Percentiles rank a stretch among this genome's conserved stretches.
These are phyloP conservation scores for Groenewaldozyma salmanticensis DNA, from an alignment of 805 yeast genomes.

Conservation along the genomic window DNA sequence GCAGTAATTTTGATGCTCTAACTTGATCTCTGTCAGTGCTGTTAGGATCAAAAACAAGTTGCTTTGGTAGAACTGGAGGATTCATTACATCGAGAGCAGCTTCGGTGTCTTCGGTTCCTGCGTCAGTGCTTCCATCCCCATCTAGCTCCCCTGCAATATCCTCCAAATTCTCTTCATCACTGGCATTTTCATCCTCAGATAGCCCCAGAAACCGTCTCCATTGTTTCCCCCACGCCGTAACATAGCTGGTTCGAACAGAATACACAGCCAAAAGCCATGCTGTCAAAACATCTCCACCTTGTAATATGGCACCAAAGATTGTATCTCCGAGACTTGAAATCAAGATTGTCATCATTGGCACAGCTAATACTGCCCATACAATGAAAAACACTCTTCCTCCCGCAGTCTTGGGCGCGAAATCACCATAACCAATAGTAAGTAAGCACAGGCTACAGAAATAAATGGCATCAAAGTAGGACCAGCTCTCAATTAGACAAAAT, in stretches of 20 bases:
- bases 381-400: conserved; percentile 69
- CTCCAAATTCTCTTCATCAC: conserved; percentile 1
- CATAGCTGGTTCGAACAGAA: conserved; percentile 3
- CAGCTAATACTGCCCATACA: conserved; percentile 72
- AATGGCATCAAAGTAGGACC: conserved; percentile 64
- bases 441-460: conserved; percentile 71
- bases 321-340: conserved; percentile 65
- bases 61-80: too few species aligned
- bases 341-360: conserved; percentile 79
- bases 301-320: conserved; percentile 14
- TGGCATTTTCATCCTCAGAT: conserved; percentile 1
- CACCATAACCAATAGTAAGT: conserved; percentile 81
- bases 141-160: background rate
- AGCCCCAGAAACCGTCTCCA: background rate
- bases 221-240: background rate
- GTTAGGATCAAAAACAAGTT: background rate
- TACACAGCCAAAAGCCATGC: conserved; percentile 11
- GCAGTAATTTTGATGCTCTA: conserved; percentile 2
- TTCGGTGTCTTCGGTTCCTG: background rate
- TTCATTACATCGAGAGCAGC: background rate
- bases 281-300: conserved; percentile 13
- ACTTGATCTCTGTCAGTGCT: background rate
- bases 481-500: conserved; percentile 48
- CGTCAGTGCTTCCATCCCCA: background rate
- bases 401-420: conserved; percentile 48